Percentiles rank a stretch among this genome's conserved stretches.
Evolutionary conservation across 139 green algal genomes (phyloP).

Genomic region (Zygnema circumcarinatum): DNA sequence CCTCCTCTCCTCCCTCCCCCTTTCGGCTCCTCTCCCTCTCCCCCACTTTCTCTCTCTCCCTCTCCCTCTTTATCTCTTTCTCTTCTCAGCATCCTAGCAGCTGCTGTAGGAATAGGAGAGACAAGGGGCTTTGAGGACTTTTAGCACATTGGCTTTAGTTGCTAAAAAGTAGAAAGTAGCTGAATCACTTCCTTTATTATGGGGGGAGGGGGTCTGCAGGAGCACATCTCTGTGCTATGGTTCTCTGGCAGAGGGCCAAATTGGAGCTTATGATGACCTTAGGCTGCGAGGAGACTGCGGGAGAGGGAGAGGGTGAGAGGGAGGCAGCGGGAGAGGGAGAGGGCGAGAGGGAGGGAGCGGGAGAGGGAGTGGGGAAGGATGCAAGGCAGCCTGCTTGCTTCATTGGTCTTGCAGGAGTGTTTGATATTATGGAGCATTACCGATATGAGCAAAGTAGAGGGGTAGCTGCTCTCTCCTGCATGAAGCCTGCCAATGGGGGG

Average conservation of each 20-base stretch:
- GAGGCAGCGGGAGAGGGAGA: neutral
- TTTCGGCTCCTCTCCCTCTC: neutral
- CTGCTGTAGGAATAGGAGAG: no score
- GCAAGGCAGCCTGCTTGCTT: constrained; percentile 40
- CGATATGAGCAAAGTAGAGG: constrained; percentile 40
- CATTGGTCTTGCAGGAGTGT: constrained; percentile 49
- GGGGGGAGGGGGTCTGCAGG: no score
- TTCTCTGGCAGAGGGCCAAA: constrained; percentile 43
- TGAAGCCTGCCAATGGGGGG: constrained; percentile 42
- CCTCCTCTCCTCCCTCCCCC: neutral
- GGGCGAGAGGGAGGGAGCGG: neutral
- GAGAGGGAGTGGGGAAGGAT: constrained; percentile 1
- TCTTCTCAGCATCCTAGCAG: neutral
- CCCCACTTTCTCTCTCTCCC: neutral
- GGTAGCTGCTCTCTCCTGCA: constrained; percentile 42
- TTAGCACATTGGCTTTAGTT: no score
- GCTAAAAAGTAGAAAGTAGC: no score
- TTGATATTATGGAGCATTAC: constrained; percentile 50
- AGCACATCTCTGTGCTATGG: constrained; percentile 54
- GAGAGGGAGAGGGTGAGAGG: constrained; percentile 1
- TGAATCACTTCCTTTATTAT: no score
- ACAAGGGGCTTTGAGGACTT: no score
- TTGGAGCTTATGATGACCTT: neutral
- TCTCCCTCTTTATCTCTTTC: neutral
- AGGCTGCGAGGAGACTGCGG: neutral